Conservation (phyloP, 345 rosid species). For the Rubroshorea leprosula region DNA sequence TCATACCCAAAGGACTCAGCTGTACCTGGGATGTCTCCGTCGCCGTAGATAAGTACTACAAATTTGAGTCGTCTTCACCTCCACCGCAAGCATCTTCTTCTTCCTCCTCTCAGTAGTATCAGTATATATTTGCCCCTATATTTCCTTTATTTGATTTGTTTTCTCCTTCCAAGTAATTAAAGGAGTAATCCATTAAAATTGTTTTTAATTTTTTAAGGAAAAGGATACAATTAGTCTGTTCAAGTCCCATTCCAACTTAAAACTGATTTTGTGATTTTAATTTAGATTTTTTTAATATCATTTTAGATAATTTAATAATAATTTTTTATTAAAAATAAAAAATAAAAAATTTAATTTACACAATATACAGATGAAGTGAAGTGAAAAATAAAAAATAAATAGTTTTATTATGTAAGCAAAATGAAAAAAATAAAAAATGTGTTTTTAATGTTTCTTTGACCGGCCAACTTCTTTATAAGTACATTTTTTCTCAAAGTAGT, state of each 20-base stretch:
- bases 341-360: too few relatives aligned
- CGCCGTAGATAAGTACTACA: slow-evolving; percentile 82
- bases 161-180: too few relatives aligned
- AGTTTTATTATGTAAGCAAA: too few relatives aligned
- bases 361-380: too few relatives aligned
- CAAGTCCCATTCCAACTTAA: slow-evolving; percentile 31
- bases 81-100: slow-evolving; percentile 9
- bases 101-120: slow-evolving; percentile 1
- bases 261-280: slow-evolving; percentile 16
- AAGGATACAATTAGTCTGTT: too few relatives aligned
- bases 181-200: neutral
- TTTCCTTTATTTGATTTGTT: neutral
- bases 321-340: too few relatives aligned
- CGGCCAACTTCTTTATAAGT: slow-evolving; percentile 29
- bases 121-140: neutral
- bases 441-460: slow-evolving; percentile 41
- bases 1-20: slow-evolving; percentile 74
- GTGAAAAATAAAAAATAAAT: too few relatives aligned
- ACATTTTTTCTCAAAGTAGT: too few relatives aligned
- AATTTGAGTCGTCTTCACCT: slow-evolving; percentile 46
- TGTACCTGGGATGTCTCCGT: slow-evolving; percentile 91
- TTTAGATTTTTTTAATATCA: too few relatives aligned
- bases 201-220: too few relatives aligned
- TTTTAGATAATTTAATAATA: too few relatives aligned
- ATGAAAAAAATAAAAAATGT: too few relatives aligned